A percentile compares a stretch with the other conserved stretches of the same genome.
phyloP scores from a whole-genome alignment of 805 yeast species.

The Candida sakaeoensis region DNA sequence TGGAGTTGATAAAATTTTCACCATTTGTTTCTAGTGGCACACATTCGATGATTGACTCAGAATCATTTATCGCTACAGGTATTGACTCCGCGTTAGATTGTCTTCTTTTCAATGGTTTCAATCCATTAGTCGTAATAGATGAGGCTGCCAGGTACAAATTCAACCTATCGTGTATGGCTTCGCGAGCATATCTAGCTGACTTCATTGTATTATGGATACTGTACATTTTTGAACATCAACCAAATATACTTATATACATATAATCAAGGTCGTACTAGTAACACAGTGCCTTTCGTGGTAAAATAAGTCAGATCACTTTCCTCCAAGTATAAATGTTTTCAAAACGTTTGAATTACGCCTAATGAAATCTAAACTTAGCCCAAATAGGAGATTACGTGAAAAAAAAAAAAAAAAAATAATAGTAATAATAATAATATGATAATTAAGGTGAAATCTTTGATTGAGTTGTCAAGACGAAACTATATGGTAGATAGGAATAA shows the following conservation, averaged over 20 bases:
- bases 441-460: too few relatives aligned
- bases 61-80: conserved; percentile 7
- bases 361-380: too few relatives aligned
- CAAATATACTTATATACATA: neutral
- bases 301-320: neutral
- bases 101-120: conserved; percentile 24
- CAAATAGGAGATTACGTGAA: too few relatives aligned
- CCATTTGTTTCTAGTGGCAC: conserved; percentile 18
- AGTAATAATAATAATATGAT: too few relatives aligned
- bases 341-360: too few relatives aligned
- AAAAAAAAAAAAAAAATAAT: too few relatives aligned
- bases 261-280: neutral
- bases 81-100: conserved; percentile 18
- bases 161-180: conserved; percentile 29
- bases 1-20: conserved; percentile 56
- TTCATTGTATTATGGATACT: conserved; percentile 12
- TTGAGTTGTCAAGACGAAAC: too few relatives aligned
- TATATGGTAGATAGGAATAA: too few relatives aligned
- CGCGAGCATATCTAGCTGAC: conserved; percentile 23
- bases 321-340: too few relatives aligned
- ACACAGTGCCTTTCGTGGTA: neutral
- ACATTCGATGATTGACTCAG: conserved; percentile 17
- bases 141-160: conserved; percentile 26
- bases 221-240: neutral
- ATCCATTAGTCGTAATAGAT: conserved; percentile 22